These are phyloP conservation scores for Penicillium riverlandense DNA, from an alignment of 495 filamentous ascomycete species.

Conservation along the genomic window DNA sequence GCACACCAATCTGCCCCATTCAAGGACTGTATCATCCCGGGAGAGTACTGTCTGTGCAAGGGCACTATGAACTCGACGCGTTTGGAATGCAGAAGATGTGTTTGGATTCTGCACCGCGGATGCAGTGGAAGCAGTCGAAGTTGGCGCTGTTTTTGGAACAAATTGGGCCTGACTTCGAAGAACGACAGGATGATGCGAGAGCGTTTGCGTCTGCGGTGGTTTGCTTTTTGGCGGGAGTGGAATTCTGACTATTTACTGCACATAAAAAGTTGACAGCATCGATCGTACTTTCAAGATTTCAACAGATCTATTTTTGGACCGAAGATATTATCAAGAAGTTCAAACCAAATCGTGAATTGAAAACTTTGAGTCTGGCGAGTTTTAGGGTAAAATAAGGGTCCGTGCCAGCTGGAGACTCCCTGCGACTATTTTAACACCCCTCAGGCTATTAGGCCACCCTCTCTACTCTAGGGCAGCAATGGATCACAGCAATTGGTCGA, in stretches of 20 bases:
- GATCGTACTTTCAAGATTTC: too few relatives aligned
- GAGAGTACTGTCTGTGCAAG: slow-evolving; percentile 26
- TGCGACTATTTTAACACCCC: too few relatives aligned
- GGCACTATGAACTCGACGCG: slow-evolving; percentile 31
- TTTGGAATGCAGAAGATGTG: slow-evolving; percentile 26
- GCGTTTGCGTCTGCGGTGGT: slow-evolving; percentile 18
- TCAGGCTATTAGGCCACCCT: too few relatives aligned
- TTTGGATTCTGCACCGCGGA: slow-evolving; percentile 18
- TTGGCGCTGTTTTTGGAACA: slow-evolving; percentile 20
- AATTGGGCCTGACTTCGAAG: slow-evolving; percentile 16
- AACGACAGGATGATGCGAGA: slow-evolving; percentile 14
- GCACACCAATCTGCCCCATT: slow-evolving; percentile 24
- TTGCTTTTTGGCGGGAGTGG: slow-evolving; percentile 17
- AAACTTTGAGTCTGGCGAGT: too few relatives aligned
- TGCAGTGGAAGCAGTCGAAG: slow-evolving; percentile 23
- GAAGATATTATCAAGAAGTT: too few relatives aligned
- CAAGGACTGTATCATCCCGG: slow-evolving; percentile 33
- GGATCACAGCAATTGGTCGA: too few relatives aligned
- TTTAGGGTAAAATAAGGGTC: too few relatives aligned
- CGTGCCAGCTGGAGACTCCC: too few relatives aligned
- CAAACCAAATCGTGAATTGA: too few relatives aligned
- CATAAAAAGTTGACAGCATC: too few relatives aligned
- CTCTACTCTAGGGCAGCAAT: too few relatives aligned
- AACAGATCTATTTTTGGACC: too few relatives aligned
- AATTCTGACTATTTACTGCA: not conserved